A percentile compares a stretch with the other conserved stretches of the same genome.
Conservation (phyloP, 805 yeast genomes). For the Candida qinlingensis region DNA sequence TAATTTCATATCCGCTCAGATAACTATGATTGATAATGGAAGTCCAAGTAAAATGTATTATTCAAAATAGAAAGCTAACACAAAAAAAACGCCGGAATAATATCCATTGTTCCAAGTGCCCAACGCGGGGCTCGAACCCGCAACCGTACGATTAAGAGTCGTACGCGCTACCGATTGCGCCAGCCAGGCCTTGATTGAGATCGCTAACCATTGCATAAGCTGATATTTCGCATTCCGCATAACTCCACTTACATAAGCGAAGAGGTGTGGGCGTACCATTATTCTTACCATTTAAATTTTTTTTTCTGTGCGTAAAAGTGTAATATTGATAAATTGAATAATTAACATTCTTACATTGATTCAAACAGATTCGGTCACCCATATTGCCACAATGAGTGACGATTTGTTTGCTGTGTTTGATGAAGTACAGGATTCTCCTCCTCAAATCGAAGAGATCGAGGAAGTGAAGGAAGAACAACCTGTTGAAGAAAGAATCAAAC, state of each 20-base stretch:
- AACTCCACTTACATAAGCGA: constrained; percentile 6
- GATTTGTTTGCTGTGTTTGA: constrained; percentile 61
- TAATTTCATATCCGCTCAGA: no score
- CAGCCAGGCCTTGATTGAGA: constrained; percentile 24
- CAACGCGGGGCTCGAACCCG: constrained; percentile 33
- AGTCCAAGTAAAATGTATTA: no score
- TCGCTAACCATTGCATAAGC: no score
- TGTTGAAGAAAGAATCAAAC: constrained; percentile 6
- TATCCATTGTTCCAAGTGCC: constrained; percentile 12
- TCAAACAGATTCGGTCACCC: background rate
- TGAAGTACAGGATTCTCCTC: constrained; percentile 41
- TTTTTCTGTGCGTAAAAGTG: background rate
- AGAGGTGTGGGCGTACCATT: constrained; percentile 7
- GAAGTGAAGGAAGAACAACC: constrained; percentile 5
- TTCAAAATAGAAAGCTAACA: no score
- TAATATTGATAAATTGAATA: no score
- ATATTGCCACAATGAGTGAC: constrained; percentile 28
- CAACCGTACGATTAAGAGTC: constrained; percentile 32
- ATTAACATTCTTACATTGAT: no score
- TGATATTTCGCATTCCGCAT: no score
- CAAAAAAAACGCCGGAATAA: no score
- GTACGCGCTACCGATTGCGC: constrained; percentile 33
- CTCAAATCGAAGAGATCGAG: constrained; percentile 10
- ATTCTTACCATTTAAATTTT: background rate
- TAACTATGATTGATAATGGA: no score